Base-by-base conservation (phyloP, 1,284 basidiomycete genomes). In the Austroboletus niveus region DNA sequence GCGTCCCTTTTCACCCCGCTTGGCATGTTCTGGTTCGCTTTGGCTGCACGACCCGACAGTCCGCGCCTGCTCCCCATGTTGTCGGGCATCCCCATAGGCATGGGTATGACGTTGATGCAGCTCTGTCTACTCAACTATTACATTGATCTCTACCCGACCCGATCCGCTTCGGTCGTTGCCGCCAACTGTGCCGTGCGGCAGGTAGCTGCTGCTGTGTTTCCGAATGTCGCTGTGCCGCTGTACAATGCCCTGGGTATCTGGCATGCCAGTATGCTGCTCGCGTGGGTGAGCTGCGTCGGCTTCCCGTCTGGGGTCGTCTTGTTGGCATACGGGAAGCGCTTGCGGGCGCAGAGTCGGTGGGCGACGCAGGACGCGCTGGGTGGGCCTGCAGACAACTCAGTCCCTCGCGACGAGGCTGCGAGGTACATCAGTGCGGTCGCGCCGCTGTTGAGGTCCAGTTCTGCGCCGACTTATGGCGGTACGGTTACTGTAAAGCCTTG, bases 91-190 rank as follows among this genome's bases (percentile, higher is more conserved):
- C 63, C 63, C 0, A 53, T 65, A 15, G 63, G 63, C 17, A 60
- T 68, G 45, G 59, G 65, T 1, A 65, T 66, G 65, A 65, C 65
- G 6, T 53, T 68, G n/a, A 27, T 68, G 5, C 61, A 68, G 29
- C 31, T 68, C 7, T 66, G 61, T 3, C 32, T 65, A 43, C 35
- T 64, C 38, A 68, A 62, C 32, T 64, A 65, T 22, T 64, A 65
- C 41, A 68, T 68, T 32, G 63, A 68, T 27, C 65, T 68, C 47
- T 68, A 62, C 30, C 65, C 63, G 8, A 56, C 59, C 8, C 55
- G 46, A 32, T 64, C 64, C 1, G 64, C 64, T 4, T 67, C 63
- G 5, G 61, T 65, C 1, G 47, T 67, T 8, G 61, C 63, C 5
- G 64, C 62, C 14, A 64, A 66, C 31, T 65, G 62, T n/a, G 60